Evolutionary conservation across 2,329 filamentous ascomycete species (phyloP).

Genomic region (Cercospora citrullina): DNA sequence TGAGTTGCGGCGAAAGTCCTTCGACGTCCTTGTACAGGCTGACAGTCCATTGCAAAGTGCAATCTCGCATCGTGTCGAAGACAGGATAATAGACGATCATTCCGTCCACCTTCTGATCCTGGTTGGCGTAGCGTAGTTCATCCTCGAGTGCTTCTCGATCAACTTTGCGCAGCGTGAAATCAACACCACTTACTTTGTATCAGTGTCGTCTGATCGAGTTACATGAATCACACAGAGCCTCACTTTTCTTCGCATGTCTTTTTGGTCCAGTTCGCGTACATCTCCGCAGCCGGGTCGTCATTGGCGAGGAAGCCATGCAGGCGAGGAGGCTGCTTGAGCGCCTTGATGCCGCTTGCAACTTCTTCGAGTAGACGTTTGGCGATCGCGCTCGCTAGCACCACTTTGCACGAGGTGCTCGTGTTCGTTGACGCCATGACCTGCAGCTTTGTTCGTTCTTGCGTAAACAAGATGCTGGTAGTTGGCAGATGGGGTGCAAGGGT

Average conservation of each 20-base stretch:
- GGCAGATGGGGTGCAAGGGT: neutral
- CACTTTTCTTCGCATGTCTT: conserved; percentile 97
- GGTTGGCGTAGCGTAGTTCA: conserved; percentile 80
- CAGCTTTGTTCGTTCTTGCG: neutral
- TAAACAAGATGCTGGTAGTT: neutral
- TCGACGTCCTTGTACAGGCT: conserved; percentile 91
- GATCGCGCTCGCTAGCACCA: conserved; percentile 83
- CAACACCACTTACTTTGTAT: conserved; percentile 64
- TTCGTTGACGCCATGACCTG: conserved; percentile 3
- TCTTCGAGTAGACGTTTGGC: conserved; percentile 78
- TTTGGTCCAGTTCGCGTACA: conserved; percentile 96
- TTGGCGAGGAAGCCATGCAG: conserved; percentile 93
- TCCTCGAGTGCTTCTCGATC: conserved; percentile 89
- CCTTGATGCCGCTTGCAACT: conserved; percentile 72
- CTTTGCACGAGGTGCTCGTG: conserved; percentile 68
- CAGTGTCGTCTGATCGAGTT: conserved; percentile 2
- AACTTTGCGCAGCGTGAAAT: conserved; percentile 80
- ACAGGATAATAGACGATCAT: conserved; percentile 99
- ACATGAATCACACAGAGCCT: conserved; percentile 44
- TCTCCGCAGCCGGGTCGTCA: conserved; percentile 81
- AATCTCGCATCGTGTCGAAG: conserved; percentile 86
- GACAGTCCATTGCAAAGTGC: conserved; percentile 94
- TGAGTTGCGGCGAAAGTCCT: conserved; percentile 86
- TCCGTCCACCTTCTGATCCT: conserved; percentile 72
- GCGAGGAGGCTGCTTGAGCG: conserved; percentile 70